Base-by-base conservation (phyloP, 495 filamentous ascomycete genomes). In the Aspergillus bridgeri region DNA sequence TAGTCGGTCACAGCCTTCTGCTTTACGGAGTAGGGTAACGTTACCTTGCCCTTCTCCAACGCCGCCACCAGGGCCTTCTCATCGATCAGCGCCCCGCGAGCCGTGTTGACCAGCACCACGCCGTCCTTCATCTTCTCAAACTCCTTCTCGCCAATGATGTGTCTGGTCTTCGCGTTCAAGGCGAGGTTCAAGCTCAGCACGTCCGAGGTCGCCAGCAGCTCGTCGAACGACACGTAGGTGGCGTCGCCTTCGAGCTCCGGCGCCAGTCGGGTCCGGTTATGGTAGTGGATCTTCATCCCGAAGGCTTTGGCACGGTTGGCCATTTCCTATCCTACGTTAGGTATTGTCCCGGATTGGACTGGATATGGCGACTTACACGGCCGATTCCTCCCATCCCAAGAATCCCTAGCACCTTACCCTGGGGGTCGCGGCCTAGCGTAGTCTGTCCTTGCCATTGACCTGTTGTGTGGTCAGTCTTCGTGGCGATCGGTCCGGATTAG, bases 371-470 rank as follows among this genome's bases (percentile, higher is more conserved):
- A n/a, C 66, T 60, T 69, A 78, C 76, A 52, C 75, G 65, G 46
- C 89, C 90, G 53, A 95, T 95, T 38, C 90, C 91, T 24, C 91
- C 91, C 82, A 92, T 92, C 2, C 91, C 91, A 61, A 94, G 80
- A 61, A 96, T 86, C 19, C 90, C 91, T 0, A 95, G 79, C 0
- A 80, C 74, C 67, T 92, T 92, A 15, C 81, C 82, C 57, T 84
- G 75, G 7, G 90, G 90, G 61, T 90, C 88, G 58, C 82, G 83
- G 25, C 83, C 85, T 19, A 87, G 72, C 6, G 75, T 75, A 59
- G 81, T 66, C 25, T 76, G 62, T 46, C 82, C 75, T 46, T 74
- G 75, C 80, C 79, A 85, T 65, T 80, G 65, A 50, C 78, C 75
- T 76, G 48, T 60, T 52, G 17, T 22, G 19, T 42, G 57, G 50